Evolutionary conservation across 2,329 filamentous ascomycete genomes (phyloP), one percentile per base, ranked within the genome.

Genomic region (Phoma herbarum): DNA sequence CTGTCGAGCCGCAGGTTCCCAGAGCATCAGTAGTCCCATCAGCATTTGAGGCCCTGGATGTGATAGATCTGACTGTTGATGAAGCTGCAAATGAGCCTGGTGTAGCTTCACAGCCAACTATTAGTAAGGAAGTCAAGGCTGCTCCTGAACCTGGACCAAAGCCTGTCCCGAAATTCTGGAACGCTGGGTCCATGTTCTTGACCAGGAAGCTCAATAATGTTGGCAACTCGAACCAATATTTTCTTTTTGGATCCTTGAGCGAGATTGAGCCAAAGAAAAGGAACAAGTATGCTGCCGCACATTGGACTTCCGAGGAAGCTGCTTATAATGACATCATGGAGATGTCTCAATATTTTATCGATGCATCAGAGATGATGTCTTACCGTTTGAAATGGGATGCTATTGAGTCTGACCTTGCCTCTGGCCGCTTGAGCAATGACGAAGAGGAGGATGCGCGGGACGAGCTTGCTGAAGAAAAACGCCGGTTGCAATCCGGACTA

Each of bases 221-320:
- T 7, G 47, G 44, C n/a, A 11, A 49, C 16, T 4, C 11, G 2
- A 43, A 20, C 12, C 22, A 18, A 8, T 18, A 6, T 2, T 41
- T 41, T 41, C 53, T 57, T 18, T 46, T 45, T 31, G 31, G 44
- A 3, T 57, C 53, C 7, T 39, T 57, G 46, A 23, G 26, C 16
- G 29, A 28, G 1, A 16, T 33, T 10, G 14, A 23, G 14, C 11
- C 31, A 3, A 9, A 3, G 1, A 37, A 46, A 16, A 41, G 31
- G 41, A 23, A 31, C n/a, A 41, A 22, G 8, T 57, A 46, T 18
- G 50, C 46, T 5, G 46, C 44, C 14, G 18, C 29, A 4, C 39
- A 57, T n/a, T 57, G 53, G 53, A 31, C 39, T 16, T 46, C 29
- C 6, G 41, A 41, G 16, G 16, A 51, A 20, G 33, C 39, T 3